These are phyloP conservation scores for Crotalaria pallida DNA, from an alignment of 306 rosid species.

Conservation along the genomic window DNA sequence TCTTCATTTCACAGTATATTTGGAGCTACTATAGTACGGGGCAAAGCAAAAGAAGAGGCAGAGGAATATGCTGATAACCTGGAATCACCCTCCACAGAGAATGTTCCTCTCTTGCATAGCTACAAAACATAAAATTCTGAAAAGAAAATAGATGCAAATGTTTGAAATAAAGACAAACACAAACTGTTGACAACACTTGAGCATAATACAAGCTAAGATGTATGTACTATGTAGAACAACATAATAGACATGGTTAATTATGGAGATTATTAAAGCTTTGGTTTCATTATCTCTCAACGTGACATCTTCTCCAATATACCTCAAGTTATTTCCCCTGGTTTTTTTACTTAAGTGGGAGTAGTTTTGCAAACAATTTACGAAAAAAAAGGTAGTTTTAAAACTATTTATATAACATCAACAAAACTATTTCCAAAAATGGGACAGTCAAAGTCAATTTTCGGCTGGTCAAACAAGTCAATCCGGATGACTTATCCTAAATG, in stretches of 20 bases:
- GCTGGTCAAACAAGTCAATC: too few species aligned
- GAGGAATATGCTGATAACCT: conserved; percentile 27
- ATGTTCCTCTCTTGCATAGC: conserved; percentile 48
- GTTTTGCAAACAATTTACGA: too few species aligned
- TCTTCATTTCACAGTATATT: conserved; percentile 49
- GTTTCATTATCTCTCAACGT: not conserved
- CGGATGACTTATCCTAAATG: too few species aligned
- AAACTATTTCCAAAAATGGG: too few species aligned
- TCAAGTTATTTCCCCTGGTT: not conserved
- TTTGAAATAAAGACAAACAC: not conserved
- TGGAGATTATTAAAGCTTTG: not conserved
- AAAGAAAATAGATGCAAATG: conserved; percentile 13
- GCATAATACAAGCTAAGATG: too few species aligned
- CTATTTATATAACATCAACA: too few species aligned
- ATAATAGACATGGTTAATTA: not conserved
- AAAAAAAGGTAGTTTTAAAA: too few species aligned
- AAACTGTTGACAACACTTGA: too few species aligned
- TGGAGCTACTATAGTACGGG: conserved; percentile 86
- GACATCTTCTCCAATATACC: not conserved
- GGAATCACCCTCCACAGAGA: conserved; percentile 43
- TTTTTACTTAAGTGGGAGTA: too few species aligned
- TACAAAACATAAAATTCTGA: not conserved
- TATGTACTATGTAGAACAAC: not conserved
- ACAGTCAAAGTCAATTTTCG: too few species aligned
- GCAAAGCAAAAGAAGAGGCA: conserved; percentile 61